phyloP scores from a whole-genome alignment of 495 filamentous ascomycete genomes.

The Cladorrhinum samala region DNA sequence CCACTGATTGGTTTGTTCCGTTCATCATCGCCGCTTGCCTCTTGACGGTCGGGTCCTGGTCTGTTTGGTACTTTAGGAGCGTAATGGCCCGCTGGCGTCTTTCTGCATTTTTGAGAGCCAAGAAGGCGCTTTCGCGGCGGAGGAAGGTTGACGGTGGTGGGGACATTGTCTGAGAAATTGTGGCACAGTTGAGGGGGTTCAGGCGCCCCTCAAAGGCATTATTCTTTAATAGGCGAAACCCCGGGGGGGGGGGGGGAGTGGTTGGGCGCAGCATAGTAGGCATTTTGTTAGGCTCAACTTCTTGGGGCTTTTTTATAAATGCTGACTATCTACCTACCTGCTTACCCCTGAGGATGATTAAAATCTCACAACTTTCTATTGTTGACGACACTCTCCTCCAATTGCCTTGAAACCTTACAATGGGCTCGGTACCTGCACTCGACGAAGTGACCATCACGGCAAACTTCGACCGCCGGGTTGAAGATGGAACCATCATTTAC shows the following conservation, averaged over 20 bases:
- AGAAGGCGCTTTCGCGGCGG: background rate
- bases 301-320: too few species aligned
- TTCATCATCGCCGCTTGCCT: background rate
- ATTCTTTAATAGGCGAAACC: too few species aligned
- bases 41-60: background rate
- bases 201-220: background rate
- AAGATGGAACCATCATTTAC: background rate
- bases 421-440: background rate
- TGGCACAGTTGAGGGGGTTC: background rate
- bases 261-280: too few species aligned
- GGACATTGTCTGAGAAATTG: background rate
- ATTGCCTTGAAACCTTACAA: background rate
- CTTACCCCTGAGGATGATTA: background rate
- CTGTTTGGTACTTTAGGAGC: background rate
- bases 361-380: background rate
- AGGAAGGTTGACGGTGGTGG: background rate
- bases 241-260: too few species aligned
- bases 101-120: background rate
- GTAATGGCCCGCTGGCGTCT: background rate
- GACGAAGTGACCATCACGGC: background rate
- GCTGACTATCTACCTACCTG: too few species aligned
- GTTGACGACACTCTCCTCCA: background rate
- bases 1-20: background rate
- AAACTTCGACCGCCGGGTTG: background rate
- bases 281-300: too few species aligned